Conservation (phyloP, 2,329 filamentous ascomycete species). For the Mycocentrospora acerina region DNA sequence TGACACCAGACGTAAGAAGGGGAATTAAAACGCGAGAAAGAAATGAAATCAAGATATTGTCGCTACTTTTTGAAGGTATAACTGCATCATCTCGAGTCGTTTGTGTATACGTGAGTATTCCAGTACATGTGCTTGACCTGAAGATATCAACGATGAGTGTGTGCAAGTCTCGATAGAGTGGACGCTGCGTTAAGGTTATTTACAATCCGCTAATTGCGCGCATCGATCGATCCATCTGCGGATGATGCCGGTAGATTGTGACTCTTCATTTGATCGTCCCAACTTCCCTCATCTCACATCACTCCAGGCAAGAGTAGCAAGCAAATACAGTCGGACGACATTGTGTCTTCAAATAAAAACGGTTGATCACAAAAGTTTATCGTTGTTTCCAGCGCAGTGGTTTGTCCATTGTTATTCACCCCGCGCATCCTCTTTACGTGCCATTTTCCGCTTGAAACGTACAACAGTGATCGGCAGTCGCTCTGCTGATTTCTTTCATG, state of each 20-base stretch:
- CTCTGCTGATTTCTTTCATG: no score
- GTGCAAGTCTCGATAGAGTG: constrained; percentile 28
- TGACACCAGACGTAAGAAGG: constrained; percentile 8
- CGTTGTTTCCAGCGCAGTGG: no score
- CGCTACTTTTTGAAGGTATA: constrained; percentile 6
- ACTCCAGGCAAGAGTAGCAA: neutral
- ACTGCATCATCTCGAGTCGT: constrained; percentile 9
- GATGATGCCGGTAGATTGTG: no score
- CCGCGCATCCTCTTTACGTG: no score
- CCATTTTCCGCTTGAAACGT: no score
- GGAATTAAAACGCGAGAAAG: constrained; percentile 13
- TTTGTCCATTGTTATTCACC: no score
- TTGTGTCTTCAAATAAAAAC: no score
- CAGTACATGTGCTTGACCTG: constrained; percentile 13
- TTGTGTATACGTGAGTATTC: constrained; percentile 6
- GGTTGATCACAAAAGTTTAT: no score
- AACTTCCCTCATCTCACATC: constrained; percentile 5
- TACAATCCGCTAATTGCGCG: constrained; percentile 17
- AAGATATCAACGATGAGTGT: constrained; percentile 13
- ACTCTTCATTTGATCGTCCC: neutral
- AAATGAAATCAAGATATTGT: constrained; percentile 17
- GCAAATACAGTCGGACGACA: no score
- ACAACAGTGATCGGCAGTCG: no score
- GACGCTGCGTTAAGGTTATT: constrained; percentile 36
- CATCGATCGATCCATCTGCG: constrained; percentile 14